Evolutionary conservation across 345 rosid genomes (phyloP), one percentile per base, ranked within the genome.

Genomic region (Raphanus raphanistrum): DNA sequence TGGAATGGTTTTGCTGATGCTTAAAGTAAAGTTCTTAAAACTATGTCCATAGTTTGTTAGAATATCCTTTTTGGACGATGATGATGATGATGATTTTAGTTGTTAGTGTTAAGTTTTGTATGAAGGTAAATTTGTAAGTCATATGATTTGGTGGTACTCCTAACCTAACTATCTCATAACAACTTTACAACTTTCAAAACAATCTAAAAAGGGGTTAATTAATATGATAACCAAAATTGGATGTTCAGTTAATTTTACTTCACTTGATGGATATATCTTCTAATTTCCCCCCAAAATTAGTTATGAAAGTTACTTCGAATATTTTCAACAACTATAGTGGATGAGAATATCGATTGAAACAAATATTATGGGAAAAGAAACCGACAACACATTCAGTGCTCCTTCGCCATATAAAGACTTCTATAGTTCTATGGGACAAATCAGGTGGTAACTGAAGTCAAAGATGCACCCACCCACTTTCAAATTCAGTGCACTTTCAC

Each of bases 401-500:
- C 29, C 3, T 28, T 28, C 29, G 1, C 29, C 32, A 70, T 36
- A 62, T 4, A 35, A 21, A 28, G 1, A 5, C 4, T 58, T 52
- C 26, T 2, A 4, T 7, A 41, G 28, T 58, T 52, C 26, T 2
- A 4, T 7, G 55, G 28, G 64, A 62, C 45, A 41, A 16, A 71
- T 31, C 25, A 64, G 61, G 55, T 66, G 9, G 69, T 45, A 72
- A 77, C 52, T 0, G 17, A 66, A 72, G 81, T 78, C 81, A 78
- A 26, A 66, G 5, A 59, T 60, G 31, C 57, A 38, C 54, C 58
- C 57, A 38, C 54, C 58, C 74, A 63, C 52, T n/a, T 35, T 45
- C 7, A 27, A 41, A 70, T 17, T 67, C 17, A 72, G 73, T 72
- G 72, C 68, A 67, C 72, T 65, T 72, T 72, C 66, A n/a, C 26